Base-by-base conservation (phyloP, 2,329 filamentous ascomycete species). In the Fusarium sp. region DNA sequence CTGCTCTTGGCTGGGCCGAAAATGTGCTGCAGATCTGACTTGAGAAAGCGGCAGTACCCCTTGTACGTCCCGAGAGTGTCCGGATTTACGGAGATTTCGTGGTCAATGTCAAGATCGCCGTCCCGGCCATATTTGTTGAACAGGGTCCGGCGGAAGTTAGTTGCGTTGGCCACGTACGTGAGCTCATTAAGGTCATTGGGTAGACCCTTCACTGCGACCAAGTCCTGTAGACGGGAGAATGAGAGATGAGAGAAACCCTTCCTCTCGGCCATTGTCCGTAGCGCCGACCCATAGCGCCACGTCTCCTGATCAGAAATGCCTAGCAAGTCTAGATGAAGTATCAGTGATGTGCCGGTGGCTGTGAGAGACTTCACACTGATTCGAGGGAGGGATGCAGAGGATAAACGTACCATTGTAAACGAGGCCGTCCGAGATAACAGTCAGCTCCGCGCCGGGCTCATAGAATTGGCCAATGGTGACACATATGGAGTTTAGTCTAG, bases 351-450 rank as follows among this genome's bases (percentile, higher is more conserved):
- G 6, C 14, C 20, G 22, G 6, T 6, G 4, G 26, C 20, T 7
- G 15, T 31, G 15, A 18, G 15, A 33, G 28, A 5, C 13, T 7
- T 49, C 2, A n/a, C 28, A 5, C 22, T 49, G 28, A 4, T 49
- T 33, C 22, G 7, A n/a, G 15, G 3, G 28, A 18, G 15, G 11
- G 22, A 18, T 33, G 10, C 15, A n/a, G 47, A 33, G 11, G 47
- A 12, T 31, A 5, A 13, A 49, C 47, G 15, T 33, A 52, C 88
- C 87, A 66, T 88, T 89, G 52, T 88, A 89, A 3, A 86, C 84
- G 17, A 89, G 80, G 0, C 87, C 87, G 72, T 89, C 87, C 0
- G 87, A 88, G 14, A 87, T 83, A 42, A 89, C 87, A 24, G 82
- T 83, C 4, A 79, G 59, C n/a, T 72, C 44, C 2, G 79, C 79